Conservation (phyloP, 495 filamentous ascomycete species). For the Neurospora tetrasperma region DNA sequence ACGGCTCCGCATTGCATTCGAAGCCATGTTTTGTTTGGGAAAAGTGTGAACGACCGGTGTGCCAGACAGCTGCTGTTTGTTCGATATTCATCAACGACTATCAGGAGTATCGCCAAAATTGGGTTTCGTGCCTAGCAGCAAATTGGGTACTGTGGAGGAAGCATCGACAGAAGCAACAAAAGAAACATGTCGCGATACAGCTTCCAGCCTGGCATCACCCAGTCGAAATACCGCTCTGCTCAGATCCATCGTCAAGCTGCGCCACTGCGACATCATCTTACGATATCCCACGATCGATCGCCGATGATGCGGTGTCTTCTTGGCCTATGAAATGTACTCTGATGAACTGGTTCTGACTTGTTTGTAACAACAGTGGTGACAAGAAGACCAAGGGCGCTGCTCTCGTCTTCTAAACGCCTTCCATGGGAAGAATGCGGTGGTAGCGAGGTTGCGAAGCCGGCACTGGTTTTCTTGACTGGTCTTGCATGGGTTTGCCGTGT, state of each 20-base stretch:
- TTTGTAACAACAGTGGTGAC: conserved; percentile 67
- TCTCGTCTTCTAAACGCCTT: conserved; percentile 76
- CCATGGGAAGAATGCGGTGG: conserved; percentile 15
- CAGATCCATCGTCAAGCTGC: background rate
- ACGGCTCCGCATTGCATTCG: background rate
- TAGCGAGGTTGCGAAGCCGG: conserved; percentile 15
- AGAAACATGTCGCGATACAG: background rate
- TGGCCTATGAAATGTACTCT: background rate
- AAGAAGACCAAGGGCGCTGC: conserved; percentile 99
- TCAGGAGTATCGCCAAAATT: background rate
- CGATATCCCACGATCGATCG: background rate
- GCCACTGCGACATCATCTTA: background rate
- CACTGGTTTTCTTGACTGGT: conserved; percentile 21
- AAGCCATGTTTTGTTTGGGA: background rate
- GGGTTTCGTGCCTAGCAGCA: background rate
- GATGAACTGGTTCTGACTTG: conserved; percentile 17
- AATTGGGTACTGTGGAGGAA: background rate
- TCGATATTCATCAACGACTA: background rate
- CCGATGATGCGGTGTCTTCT: background rate
- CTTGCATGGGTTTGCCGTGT: conserved; percentile 19
- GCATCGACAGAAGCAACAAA: background rate
- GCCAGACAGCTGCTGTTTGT: background rate
- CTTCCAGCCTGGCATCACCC: background rate
- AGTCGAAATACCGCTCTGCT: background rate
- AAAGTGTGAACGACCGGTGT: background rate